phyloP scores from a whole-genome alignment of 2,329 filamentous ascomycete species.

The Fusarium sp. region DNA sequence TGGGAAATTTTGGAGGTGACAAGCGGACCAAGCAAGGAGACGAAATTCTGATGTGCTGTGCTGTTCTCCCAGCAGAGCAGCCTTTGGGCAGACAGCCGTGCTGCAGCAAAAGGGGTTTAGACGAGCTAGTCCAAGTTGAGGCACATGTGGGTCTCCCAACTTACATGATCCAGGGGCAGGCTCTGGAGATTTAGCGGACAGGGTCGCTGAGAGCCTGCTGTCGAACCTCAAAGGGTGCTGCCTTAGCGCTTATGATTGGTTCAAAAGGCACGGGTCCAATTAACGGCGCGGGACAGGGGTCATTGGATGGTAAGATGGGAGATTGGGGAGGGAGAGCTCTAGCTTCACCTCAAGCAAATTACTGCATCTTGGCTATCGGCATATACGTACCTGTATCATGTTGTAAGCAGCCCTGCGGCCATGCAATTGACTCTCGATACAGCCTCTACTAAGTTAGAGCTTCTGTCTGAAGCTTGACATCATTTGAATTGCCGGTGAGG shows the following conservation, averaged over 20 bases:
- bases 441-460: not conserved
- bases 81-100: slow-evolving; percentile 41
- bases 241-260: slow-evolving; percentile 35
- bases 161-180: slow-evolving; percentile 36
- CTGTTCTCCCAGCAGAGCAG: slow-evolving; percentile 45
- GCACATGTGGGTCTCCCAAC: slow-evolving; percentile 37
- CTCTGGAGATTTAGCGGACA: slow-evolving; percentile 47
- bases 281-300: slow-evolving; percentile 37
- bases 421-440: slow-evolving; percentile 4
- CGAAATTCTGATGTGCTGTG: slow-evolving; percentile 50
- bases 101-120: slow-evolving; percentile 50
- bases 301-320: slow-evolving; percentile 34
- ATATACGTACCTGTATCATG: not conserved
- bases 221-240: slow-evolving; percentile 12
- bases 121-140: slow-evolving; percentile 39
- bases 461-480: not conserved
- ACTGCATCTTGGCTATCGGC: slow-evolving; percentile 16
- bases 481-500: not conserved
- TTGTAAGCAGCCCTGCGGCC: not conserved
- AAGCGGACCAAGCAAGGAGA: slow-evolving; percentile 44
- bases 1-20: slow-evolving; percentile 47
- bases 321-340: slow-evolving; percentile 40
- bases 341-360: slow-evolving; percentile 35
- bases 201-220: slow-evolving; percentile 34
- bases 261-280: slow-evolving; percentile 30